Percentiles rank a stretch among this genome's conserved stretches.
Conservation (phyloP, 768 basidiomycete species). For the Aureoboletus auriporus region DNA sequence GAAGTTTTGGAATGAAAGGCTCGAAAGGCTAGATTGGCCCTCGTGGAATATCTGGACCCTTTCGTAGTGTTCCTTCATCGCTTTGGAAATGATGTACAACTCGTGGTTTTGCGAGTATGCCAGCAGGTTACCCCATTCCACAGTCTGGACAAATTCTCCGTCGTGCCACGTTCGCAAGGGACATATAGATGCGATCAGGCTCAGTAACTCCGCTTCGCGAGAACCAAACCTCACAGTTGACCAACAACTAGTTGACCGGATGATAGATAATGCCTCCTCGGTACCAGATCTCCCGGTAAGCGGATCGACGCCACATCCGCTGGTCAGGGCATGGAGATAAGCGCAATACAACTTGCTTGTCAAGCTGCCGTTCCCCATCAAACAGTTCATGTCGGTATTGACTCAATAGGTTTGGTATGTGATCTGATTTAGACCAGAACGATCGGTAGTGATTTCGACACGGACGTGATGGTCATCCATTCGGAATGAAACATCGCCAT, state of each 20-base stretch:
- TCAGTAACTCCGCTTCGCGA: conserved; percentile 28
- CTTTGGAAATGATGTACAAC: conserved; percentile 19
- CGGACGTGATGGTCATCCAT: conserved; percentile 6
- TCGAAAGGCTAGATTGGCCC: not conserved
- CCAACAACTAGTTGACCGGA: conserved; percentile 34
- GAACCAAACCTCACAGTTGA: conserved; percentile 34
- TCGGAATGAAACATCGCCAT: conserved; percentile 32
- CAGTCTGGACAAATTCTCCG: conserved; percentile 41
- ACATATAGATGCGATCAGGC: conserved; percentile 29
- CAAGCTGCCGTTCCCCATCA: conserved; percentile 10
- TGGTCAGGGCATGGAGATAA: conserved; percentile 43
- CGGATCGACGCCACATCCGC: conserved; percentile 37
- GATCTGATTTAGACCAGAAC: not conserved
- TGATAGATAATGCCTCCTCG: too few relatives aligned
- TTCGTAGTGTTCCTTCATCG: conserved; percentile 25
- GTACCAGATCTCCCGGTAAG: conserved; percentile 29
- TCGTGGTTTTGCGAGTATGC: conserved; percentile 27
- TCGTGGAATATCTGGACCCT: conserved; percentile 10
- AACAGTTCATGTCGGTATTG: conserved; percentile 24
- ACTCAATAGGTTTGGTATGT: conserved; percentile 24
- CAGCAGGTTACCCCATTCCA: conserved; percentile 22
- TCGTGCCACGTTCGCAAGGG: conserved; percentile 31
- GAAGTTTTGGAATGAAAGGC: not conserved
- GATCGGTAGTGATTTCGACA: not conserved
- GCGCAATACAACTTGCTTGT: conserved; percentile 31